phyloP scores from a whole-genome alignment of 2,329 filamentous ascomycete genomes.

The Purpureocillium lavendulum region DNA sequence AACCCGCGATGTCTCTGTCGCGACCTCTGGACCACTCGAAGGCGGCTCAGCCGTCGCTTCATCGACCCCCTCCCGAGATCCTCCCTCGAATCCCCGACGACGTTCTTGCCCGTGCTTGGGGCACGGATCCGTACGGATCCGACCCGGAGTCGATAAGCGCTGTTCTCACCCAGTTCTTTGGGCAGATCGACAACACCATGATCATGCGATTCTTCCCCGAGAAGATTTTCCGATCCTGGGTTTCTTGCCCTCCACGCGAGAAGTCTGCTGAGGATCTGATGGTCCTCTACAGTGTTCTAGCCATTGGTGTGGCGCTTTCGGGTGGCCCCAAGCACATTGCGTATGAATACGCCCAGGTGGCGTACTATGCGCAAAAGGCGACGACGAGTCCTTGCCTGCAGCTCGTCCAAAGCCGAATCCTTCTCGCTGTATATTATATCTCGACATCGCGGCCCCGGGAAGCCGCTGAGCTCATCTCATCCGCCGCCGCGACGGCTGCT shows the following conservation, averaged over 20 bases:
- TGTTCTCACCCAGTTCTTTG: conserved; percentile 32
- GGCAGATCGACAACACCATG: conserved; percentile 31
- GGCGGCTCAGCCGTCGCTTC: conserved; percentile 21
- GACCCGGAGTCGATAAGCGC: conserved; percentile 30
- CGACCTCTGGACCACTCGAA: conserved; percentile 28
- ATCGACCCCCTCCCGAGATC: conserved; percentile 27
- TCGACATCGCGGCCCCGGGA: conserved; percentile 50
- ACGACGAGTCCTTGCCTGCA: conserved; percentile 36
- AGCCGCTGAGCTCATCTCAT: conserved; percentile 56
- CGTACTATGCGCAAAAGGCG: conserved; percentile 42
- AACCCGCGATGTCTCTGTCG: conserved; percentile 19
- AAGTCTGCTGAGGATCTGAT: conserved; percentile 35
- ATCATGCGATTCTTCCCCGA: conserved; percentile 34
- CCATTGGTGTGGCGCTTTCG: conserved; percentile 29
- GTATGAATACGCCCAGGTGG: conserved; percentile 38
- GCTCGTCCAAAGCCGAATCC: conserved; percentile 57
- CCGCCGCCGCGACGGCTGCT: conserved; percentile 50
- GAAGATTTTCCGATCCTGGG: conserved; percentile 28
- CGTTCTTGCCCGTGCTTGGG: conserved; percentile 39
- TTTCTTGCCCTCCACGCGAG: conserved; percentile 22
- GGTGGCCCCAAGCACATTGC: conserved; percentile 27
- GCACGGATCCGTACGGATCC: conserved; percentile 38
- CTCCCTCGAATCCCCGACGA: conserved; percentile 39
- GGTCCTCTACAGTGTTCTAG: conserved; percentile 36
- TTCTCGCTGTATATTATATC: conserved; percentile 59